These are phyloP conservation scores for Alnus rubra DNA, from an alignment of 306 rosid species.

Conservation along the genomic window DNA sequence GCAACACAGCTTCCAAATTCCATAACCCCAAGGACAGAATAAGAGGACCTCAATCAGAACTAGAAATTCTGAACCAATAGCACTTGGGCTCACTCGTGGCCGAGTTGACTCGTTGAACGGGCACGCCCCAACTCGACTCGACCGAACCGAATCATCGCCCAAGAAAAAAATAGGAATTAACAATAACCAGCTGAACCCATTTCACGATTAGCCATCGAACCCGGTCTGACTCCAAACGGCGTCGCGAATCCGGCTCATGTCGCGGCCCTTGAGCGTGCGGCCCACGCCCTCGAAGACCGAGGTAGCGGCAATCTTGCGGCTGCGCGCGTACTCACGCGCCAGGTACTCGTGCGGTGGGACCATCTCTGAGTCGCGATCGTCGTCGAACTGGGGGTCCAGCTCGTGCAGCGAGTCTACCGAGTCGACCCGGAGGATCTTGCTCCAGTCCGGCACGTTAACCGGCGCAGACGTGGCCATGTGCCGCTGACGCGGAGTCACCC, in stretches of 20 bases:
- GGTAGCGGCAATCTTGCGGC: slow-evolving; percentile 62
- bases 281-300: slow-evolving; percentile 96
- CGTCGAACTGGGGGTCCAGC: slow-evolving; percentile 41
- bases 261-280: slow-evolving; percentile 90
- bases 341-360: slow-evolving; percentile 94
- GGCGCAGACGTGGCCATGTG: slow-evolving; percentile 81
- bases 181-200: slow-evolving; percentile 15
- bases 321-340: slow-evolving; percentile 70
- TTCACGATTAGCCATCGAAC: slow-evolving; percentile 58
- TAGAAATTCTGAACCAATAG: slow-evolving; percentile 17
- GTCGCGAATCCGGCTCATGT: slow-evolving; percentile 89
- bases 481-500: slow-evolving; percentile 25
- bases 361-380: slow-evolving; percentile 55
- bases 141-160: slow-evolving; percentile 61
- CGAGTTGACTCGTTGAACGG: slow-evolving; percentile 41
- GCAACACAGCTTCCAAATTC: background rate
- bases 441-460: slow-evolving; percentile 96
- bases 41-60: slow-evolving; percentile 4
- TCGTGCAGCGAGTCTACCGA: slow-evolving; percentile 73
- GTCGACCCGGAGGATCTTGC: slow-evolving; percentile 88
- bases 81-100: slow-evolving; percentile 50
- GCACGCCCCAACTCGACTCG: slow-evolving; percentile 37
- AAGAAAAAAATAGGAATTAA: slow-evolving; percentile 11
- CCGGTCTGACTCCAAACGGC: slow-evolving; percentile 99
- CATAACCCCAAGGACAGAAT: slow-evolving; percentile 1